These are phyloP conservation scores for Solanum gracilifrons DNA, from an alignment of 257 asterid species.

Conservation along the genomic window DNA sequence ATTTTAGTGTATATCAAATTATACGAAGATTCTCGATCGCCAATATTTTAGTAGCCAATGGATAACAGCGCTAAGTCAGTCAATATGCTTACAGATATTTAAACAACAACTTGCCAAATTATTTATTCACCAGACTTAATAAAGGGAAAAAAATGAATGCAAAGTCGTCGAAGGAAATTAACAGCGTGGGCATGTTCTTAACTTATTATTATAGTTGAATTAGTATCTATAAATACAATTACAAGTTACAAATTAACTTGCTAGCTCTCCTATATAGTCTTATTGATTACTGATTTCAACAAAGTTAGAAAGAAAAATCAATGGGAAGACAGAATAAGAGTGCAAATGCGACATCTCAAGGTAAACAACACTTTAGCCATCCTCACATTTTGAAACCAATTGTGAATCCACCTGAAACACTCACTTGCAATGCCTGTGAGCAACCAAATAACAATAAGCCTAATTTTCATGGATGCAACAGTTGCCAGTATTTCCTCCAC, in stretches of 20 bases:
- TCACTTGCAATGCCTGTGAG: constrained; percentile 16
- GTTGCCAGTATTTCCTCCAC: constrained; percentile 1
- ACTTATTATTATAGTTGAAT: neutral
- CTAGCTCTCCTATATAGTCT: too few species aligned
- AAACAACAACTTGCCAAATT: neutral
- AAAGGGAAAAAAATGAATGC: too few species aligned
- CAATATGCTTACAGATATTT: neutral
- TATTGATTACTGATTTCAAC: too few species aligned
- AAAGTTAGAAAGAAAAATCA: neutral
- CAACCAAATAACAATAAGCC: neutral
- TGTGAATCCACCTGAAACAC: neutral
- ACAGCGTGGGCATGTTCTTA: too few species aligned
- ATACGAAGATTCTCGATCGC: neutral
- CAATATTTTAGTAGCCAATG: neutral
- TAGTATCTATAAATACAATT: too few species aligned
- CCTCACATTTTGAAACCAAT: constrained; percentile 7
- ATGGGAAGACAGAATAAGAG: neutral
- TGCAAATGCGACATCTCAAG: neutral
- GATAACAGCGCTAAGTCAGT: neutral
- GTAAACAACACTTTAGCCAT: constrained; percentile 26
- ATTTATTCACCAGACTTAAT: too few species aligned
- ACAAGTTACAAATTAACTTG: too few species aligned
- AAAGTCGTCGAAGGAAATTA: too few species aligned
- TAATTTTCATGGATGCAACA: constrained; percentile 14
- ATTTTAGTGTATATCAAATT: neutral